These are phyloP conservation scores for Boletus sp. DNA, from an alignment of 1,284 basidiomycete genomes.

Conservation along the genomic window DNA sequence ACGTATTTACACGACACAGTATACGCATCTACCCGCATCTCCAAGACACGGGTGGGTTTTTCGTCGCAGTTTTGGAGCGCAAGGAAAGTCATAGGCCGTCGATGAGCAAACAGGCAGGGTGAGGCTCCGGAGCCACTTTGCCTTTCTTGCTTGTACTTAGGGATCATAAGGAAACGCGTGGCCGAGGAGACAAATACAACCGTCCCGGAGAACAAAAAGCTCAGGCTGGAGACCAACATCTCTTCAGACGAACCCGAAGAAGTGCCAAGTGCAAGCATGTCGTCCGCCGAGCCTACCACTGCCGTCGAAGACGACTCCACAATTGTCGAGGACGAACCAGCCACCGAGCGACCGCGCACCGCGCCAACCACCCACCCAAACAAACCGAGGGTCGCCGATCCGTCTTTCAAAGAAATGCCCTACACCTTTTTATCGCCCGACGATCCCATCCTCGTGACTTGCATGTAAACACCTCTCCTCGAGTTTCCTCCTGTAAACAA, in stretches of 20 bases:
- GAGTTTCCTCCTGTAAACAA: neutral
- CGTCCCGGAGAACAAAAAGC: conserved; percentile 49
- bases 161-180: conserved; percentile 41
- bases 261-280: conserved; percentile 13
- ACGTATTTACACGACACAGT: conserved; percentile 39
- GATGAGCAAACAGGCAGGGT: conserved; percentile 25
- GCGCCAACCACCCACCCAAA: neutral
- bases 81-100: conserved; percentile 28
- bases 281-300: conserved; percentile 6
- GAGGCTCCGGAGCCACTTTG: neutral
- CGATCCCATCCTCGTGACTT: conserved; percentile 67
- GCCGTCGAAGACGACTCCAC: conserved; percentile 5
- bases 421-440: conserved; percentile 77
- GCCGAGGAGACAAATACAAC: conserved; percentile 39
- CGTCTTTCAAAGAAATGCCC: conserved; percentile 86
- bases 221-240: conserved; percentile 38
- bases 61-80: conserved; percentile 84
- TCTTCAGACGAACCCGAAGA: conserved; percentile 3
- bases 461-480: conserved; percentile 49
- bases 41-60: conserved; percentile 98
- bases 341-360: neutral
- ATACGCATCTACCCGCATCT: conserved; percentile 92
- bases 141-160: conserved; percentile 8
- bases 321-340: conserved; percentile 18
- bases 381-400: conserved; percentile 37